Percentiles rank a stretch among this genome's conserved stretches.
Conservation (phyloP, 2,329 filamentous ascomycete genomes). For the Xylariales sp. region DNA sequence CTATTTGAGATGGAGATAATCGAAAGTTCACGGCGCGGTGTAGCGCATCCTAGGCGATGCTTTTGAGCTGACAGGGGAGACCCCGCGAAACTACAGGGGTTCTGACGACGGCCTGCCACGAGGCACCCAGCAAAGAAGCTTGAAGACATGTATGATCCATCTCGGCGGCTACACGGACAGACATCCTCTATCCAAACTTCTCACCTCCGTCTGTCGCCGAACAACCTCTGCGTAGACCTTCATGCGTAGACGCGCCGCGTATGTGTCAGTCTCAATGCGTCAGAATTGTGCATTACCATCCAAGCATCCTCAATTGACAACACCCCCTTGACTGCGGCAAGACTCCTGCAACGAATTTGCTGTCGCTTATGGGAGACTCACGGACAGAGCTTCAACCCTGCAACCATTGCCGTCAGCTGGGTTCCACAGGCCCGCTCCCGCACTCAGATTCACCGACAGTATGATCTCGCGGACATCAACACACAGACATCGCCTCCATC, state of each 20-base stretch:
- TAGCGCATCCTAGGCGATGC: no score
- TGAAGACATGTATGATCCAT: no score
- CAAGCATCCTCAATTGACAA: not conserved
- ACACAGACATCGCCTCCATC: not conserved
- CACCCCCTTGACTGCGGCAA: conserved; percentile 1
- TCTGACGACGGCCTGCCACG: not conserved
- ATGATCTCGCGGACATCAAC: not conserved
- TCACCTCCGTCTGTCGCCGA: no score
- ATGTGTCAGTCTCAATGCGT: conserved; percentile 1
- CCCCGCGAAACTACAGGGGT: not conserved
- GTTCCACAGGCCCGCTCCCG: not conserved
- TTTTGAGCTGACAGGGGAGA: conserved; percentile 1
- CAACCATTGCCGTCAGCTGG: conserved; percentile 1
- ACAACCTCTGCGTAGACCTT: no score
- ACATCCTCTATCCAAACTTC: no score
- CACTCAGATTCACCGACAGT: conserved; percentile 1
- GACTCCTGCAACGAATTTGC: conserved; percentile 2
- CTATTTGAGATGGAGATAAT: no score
- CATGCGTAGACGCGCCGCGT: not conserved
- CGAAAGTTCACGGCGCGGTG: no score
- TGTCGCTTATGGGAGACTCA: not conserved
- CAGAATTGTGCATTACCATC: not conserved
- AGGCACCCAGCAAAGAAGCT: no score
- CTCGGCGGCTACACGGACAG: no score
- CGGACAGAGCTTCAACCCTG: not conserved